A percentile compares a stretch with the other conserved stretches of the same genome.
These are phyloP conservation scores for Aspergillus indologenus DNA, from an alignment of 495 filamentous ascomycete species.

Conservation along the genomic window DNA sequence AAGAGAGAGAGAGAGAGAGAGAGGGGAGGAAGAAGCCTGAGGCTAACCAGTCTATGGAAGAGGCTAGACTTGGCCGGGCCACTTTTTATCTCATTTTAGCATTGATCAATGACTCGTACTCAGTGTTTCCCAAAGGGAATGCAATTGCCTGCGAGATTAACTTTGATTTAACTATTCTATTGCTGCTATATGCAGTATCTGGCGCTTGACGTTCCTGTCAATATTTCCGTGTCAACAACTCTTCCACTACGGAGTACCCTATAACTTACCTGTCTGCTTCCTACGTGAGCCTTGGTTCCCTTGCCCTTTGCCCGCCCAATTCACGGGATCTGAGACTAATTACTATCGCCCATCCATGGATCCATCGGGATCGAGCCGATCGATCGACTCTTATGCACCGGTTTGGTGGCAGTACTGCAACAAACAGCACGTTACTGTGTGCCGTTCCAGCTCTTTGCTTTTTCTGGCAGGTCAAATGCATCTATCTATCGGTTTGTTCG, in stretches of 20 bases:
- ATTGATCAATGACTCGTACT: too few relatives aligned
- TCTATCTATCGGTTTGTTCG: too few relatives aligned
- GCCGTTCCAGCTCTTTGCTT: not conserved
- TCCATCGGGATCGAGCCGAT: not conserved
- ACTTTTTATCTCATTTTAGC: not conserved
- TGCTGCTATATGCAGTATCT: too few relatives aligned
- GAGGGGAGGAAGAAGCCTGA: conserved; percentile 5
- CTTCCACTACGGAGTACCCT: too few relatives aligned
- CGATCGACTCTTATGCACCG: not conserved
- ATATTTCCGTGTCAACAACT: not conserved
- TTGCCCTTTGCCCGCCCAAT: not conserved
- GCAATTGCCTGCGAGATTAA: not conserved
- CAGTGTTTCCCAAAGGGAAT: too few relatives aligned
- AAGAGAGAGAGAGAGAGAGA: too few relatives aligned
- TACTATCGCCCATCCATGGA: not conserved
- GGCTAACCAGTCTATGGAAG: conserved; percentile 4
- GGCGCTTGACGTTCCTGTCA: not conserved
- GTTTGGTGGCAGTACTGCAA: not conserved
- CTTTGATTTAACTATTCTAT: conserved; percentile 4
- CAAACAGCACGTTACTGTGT: conserved; percentile 1
- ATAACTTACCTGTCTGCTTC: too few relatives aligned
- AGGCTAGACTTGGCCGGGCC: not conserved
- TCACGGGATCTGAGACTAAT: not conserved
- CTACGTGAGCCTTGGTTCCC: not conserved
- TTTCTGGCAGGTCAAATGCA: not conserved